Evolutionary conservation across 108 stramenopile genomes (phyloP).

Genomic region (Pseudonitzschia multiseries): DNA sequence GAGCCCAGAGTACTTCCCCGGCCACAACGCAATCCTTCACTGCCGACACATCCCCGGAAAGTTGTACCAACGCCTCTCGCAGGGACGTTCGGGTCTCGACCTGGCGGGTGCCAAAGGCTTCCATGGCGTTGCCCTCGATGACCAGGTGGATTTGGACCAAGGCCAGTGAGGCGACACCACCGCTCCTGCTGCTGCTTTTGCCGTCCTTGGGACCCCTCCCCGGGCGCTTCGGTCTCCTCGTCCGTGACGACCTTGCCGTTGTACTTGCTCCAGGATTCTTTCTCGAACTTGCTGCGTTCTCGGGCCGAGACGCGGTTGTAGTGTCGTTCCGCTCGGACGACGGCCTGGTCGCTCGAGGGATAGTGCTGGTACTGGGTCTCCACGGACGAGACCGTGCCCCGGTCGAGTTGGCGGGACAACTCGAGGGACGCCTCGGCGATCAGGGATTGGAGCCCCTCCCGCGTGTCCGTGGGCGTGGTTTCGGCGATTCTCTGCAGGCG

Average conservation of each 20-base stretch:
- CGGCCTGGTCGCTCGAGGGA: constrained; percentile 17
- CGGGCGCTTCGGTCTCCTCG: no score
- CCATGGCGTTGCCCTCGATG: constrained; percentile 14
- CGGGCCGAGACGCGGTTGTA: constrained; percentile 45
- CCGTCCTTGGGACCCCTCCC: no score
- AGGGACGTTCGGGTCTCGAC: neutral
- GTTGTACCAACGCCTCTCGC: constrained; percentile 3
- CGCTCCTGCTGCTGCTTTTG: neutral
- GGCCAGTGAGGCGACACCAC: constrained; percentile 2
- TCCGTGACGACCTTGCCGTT: neutral
- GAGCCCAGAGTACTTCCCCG: constrained; percentile 65
- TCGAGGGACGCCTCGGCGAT: constrained; percentile 56
- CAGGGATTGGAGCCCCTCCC: constrained; percentile 63
- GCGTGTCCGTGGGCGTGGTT: constrained; percentile 48
- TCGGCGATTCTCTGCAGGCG: constrained; percentile 32
- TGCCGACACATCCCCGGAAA: neutral
- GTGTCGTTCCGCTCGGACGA: constrained; percentile 43
- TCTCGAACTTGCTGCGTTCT: constrained; percentile 64
- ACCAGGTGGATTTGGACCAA: constrained; percentile 15
- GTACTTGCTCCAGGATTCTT: constrained; percentile 40
- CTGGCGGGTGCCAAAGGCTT: constrained; percentile 7
- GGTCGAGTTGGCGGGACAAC: constrained; percentile 49
- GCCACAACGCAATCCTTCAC: constrained; percentile 16
- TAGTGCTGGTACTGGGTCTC: constrained; percentile 42
- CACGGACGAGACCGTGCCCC: constrained; percentile 47